These are phyloP conservation scores for Apiotrichum sp. DNA, from an alignment of 1,284 basidiomycete genomes.

Conservation along the genomic window DNA sequence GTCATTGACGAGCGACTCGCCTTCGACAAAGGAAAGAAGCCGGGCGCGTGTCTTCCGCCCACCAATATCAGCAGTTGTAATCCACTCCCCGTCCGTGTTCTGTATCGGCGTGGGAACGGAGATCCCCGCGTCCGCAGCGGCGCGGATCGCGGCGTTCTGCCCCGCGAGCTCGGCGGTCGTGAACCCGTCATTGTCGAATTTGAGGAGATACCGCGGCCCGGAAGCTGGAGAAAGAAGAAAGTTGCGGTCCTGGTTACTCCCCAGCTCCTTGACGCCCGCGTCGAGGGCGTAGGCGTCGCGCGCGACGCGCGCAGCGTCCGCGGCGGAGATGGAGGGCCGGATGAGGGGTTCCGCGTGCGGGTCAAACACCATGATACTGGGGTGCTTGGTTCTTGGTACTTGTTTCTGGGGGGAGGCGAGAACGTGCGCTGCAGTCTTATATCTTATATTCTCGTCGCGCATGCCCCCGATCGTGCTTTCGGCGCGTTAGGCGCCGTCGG, in stretches of 20 bases:
- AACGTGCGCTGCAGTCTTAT: too few species aligned
- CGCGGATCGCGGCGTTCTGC: constrained; percentile 9
- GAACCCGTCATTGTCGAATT: constrained; percentile 13
- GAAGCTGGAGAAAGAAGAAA: constrained; percentile 1
- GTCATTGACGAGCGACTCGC: constrained; percentile 4
- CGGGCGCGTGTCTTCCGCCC: not conserved
- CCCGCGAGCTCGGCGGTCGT: constrained; percentile 4
- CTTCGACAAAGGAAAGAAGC: constrained; percentile 10
- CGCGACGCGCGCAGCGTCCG: constrained; percentile 5
- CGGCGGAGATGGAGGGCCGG: not conserved
- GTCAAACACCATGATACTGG: constrained; percentile 1
- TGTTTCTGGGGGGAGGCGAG: too few species aligned
- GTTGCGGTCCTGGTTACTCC: constrained; percentile 14
- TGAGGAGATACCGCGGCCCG: constrained; percentile 7
- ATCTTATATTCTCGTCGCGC: too few species aligned
- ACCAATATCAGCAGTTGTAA: not conserved
- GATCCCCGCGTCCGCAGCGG: not conserved
- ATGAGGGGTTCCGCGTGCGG: constrained; percentile 7
- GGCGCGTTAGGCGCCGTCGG: too few species aligned
- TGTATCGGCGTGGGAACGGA: not conserved
- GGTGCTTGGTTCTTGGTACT: too few species aligned
- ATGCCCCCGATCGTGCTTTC: too few species aligned
- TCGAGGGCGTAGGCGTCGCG: not conserved
- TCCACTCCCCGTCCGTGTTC: not conserved
- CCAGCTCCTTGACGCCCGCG: constrained; percentile 8